These are phyloP conservation scores for Penicillium coprophilum DNA, from an alignment of 495 filamentous ascomycete species.

Conservation along the genomic window DNA sequence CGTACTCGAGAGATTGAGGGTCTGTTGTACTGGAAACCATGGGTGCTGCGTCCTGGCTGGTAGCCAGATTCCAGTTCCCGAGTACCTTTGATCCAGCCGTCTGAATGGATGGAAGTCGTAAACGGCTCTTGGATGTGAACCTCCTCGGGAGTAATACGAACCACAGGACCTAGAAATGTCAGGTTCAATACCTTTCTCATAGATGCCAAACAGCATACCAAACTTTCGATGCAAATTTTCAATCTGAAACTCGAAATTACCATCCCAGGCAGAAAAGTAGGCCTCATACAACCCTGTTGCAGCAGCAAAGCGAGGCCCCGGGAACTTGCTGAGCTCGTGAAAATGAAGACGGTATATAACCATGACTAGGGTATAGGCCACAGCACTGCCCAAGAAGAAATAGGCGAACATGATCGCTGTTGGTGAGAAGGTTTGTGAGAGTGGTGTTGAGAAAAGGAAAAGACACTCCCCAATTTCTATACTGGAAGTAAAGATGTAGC, in stretches of 20 bases:
- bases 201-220: conserved; percentile 15
- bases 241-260: conserved; percentile 43
- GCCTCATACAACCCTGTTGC: conserved; percentile 47
- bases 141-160: conserved; percentile 31
- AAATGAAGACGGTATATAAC: conserved; percentile 38
- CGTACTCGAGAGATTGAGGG: conserved; percentile 20
- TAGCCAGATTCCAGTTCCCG: conserved; percentile 4
- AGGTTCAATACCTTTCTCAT: not conserved
- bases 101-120: conserved; percentile 9
- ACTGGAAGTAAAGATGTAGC: not conserved
- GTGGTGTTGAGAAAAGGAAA: not conserved
- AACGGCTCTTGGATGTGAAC: conserved; percentile 25
- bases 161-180: conserved; percentile 24
- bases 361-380: conserved; percentile 26
- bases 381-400: conserved; percentile 27
- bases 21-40: conserved; percentile 14
- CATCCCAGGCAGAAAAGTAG: conserved; percentile 46
- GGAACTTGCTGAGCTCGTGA: conserved; percentile 42
- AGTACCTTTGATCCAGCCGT: conserved; percentile 26
- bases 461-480: not conserved
- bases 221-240: conserved; percentile 45
- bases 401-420: conserved; percentile 21
- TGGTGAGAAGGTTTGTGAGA: not conserved
- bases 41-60: conserved; percentile 6
- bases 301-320: conserved; percentile 48